Evolutionary conservation across 1,139 yeast species (phyloP).

Genomic region (Sugiyamaella castrensis): DNA sequence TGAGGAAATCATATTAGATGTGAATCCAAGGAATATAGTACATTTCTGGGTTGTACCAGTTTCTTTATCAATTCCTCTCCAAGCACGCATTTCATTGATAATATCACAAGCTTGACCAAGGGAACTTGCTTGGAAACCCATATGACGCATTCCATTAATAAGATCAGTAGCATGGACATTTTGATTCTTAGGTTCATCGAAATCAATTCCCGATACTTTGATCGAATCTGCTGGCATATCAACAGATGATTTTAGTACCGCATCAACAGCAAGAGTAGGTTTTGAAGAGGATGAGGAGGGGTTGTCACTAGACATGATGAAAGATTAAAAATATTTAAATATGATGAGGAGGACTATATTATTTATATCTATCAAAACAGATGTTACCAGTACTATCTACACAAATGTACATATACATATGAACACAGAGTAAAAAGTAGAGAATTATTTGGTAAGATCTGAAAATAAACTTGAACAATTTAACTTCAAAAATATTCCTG

Average conservation of each 20-base stretch:
- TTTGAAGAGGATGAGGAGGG: slow-evolving; percentile 12
- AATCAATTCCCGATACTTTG: slow-evolving; percentile 83
- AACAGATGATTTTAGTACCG: slow-evolving; percentile 81
- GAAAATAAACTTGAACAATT: too few species aligned
- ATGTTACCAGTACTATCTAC: slow-evolving; percentile 12
- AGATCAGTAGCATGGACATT: slow-evolving; percentile 78
- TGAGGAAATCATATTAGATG: slow-evolving; percentile 93
- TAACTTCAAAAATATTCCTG: too few species aligned
- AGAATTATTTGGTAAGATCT: too few species aligned
- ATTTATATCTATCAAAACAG: slow-evolving; percentile 17
- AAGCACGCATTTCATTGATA: slow-evolving; percentile 81
- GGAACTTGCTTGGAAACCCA: slow-evolving; percentile 98
- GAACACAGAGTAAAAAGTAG: neutral
- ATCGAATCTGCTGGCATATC: slow-evolving; percentile 80
- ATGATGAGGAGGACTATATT: neutral
- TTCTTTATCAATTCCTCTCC: slow-evolving; percentile 87
- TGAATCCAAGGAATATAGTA: slow-evolving; percentile 91
- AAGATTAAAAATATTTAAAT: too few species aligned
- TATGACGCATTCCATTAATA: slow-evolving; percentile 75
- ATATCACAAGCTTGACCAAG: slow-evolving; percentile 86
- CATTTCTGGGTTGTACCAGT: slow-evolving; percentile 69
- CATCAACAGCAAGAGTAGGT: slow-evolving; percentile 45
- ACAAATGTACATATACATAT: slow-evolving; percentile 16
- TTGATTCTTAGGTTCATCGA: slow-evolving; percentile 59
- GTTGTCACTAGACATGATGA: neutral